Percentiles rank a stretch among this genome's conserved stretches.
Evolutionary conservation across 768 basidiomycete species (phyloP).

Genomic region (Trametes cinnabarina): DNA sequence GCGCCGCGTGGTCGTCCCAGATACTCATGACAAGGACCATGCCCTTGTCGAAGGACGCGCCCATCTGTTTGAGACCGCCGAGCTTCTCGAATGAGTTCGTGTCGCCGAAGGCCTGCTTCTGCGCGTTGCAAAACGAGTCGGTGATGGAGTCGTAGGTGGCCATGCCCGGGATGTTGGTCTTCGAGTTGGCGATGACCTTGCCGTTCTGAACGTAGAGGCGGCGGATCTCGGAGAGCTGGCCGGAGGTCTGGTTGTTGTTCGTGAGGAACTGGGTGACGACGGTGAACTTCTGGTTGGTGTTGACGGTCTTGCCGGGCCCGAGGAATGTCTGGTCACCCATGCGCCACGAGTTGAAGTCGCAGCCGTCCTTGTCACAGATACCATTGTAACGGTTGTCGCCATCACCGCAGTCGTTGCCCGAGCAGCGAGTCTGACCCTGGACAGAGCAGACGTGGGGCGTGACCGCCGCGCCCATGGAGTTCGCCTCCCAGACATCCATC

Average conservation of each 20-base stretch:
- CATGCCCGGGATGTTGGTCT: constrained; percentile 44
- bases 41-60: constrained; percentile 37
- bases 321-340: constrained; percentile 48
- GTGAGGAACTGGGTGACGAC: constrained; percentile 60
- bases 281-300: constrained; percentile 50
- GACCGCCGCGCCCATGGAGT: constrained; percentile 46
- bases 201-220: constrained; percentile 55
- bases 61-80: constrained; percentile 40
- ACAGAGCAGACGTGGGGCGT: constrained; percentile 49
- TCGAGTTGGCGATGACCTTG: constrained; percentile 50
- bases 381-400: constrained; percentile 38
- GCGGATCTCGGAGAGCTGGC: constrained; percentile 50
- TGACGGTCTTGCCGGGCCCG: constrained; percentile 46
- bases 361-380: constrained; percentile 54
- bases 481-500: constrained; percentile 60
- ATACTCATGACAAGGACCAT: constrained; percentile 48
- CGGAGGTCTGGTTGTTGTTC: constrained; percentile 41
- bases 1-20: constrained; percentile 54
- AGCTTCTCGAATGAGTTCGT: constrained; percentile 39
- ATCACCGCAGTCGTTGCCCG: constrained; percentile 36
- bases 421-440: constrained; percentile 41
- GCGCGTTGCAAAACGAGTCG: constrained; percentile 43
- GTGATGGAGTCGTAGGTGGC: constrained; percentile 45
- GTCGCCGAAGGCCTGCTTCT: constrained; percentile 46
- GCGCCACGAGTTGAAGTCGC: constrained; percentile 62